Base-by-base conservation (phyloP, 2,329 filamentous ascomycete species). In the Stagonosporopsis rhizophila region DNA sequence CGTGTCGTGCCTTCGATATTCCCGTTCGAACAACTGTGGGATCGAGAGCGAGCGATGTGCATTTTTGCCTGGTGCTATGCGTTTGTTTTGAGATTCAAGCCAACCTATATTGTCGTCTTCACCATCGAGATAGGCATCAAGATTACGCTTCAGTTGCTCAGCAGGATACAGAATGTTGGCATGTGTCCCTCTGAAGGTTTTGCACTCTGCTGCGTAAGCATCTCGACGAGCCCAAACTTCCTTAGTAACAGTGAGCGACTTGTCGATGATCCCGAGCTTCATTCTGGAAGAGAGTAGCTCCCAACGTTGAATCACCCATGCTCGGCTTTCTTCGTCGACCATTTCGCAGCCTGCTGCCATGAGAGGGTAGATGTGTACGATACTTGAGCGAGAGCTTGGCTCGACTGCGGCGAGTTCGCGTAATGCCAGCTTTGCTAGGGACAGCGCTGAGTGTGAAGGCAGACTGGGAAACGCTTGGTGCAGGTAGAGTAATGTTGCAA, bases 311-410 rank as follows among this genome's bases (percentile, higher is more conserved):
- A 82, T 77, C 2, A 90, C 85, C 86, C 87, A 90, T 27, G 83
- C 76, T 12, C 88, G 78, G 63, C 89, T 85, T 61, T 89, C 86
- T 14, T 78, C 75, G 3, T 80, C 80, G 22, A 81, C 78, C 8
- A 84, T 83, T 72, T 90, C 88, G 61, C 86, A 88, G 1, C 87
- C 87, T 3, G 88, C 88, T 0, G 84, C 86, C 60, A 89, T 80
- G 1, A 91, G 80, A 1, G 88, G 88, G 61, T 87, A 90, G 55
- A 90, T 88, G 35, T 90, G 88, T 2, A 90, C 83, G 41, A 90
- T 88, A 17, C 86, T 83, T 0, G 87, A 82, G 8, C 87, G 82
- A 32, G 85, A 88, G 11, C 79, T 82, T 2, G 85, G 74, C 1
- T 87, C 86, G 0, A 90, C 85, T 0, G 84, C 87, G 3, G 86